phyloP scores from a whole-genome alignment of 495 filamentous ascomycete genomes.

The Aspergillus hancockii region DNA sequence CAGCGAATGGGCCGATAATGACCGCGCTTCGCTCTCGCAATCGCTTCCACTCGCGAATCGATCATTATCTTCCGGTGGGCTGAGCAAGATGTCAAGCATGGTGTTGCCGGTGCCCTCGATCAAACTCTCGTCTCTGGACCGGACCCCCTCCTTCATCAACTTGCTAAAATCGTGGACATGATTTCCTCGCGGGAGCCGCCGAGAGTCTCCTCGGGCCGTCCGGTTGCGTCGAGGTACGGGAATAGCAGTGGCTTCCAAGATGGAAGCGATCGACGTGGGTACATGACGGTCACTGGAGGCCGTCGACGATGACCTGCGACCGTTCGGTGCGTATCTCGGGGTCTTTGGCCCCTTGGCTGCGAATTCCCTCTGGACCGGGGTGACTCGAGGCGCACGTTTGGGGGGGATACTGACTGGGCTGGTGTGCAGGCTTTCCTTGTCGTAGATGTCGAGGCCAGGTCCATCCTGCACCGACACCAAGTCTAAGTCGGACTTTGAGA shows the following conservation, averaged over 20 bases:
- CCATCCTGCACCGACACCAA: slow-evolving; percentile 10
- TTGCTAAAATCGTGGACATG: slow-evolving; percentile 49
- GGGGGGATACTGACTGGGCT: slow-evolving; percentile 48
- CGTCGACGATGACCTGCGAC: slow-evolving; percentile 35
- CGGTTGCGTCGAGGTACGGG: slow-evolving; percentile 40
- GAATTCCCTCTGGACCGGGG: slow-evolving; percentile 23
- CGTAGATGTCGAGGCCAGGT: slow-evolving; percentile 19
- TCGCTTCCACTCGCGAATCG: slow-evolving; percentile 35
- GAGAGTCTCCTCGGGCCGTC: slow-evolving; percentile 29
- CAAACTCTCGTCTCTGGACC: slow-evolving; percentile 32
- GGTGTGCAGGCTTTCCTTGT: slow-evolving; percentile 23
- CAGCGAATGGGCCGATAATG: slow-evolving; percentile 50
- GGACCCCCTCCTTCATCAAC: slow-evolving; percentile 43
- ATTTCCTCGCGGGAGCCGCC: slow-evolving; percentile 42
- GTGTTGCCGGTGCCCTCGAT: slow-evolving; percentile 34
- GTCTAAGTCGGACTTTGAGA: slow-evolving; percentile 7
- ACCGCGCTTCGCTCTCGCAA: slow-evolving; percentile 36
- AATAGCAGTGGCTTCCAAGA: slow-evolving; percentile 48
- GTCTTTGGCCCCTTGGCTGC: slow-evolving; percentile 4
- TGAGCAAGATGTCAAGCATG: slow-evolving; percentile 46
- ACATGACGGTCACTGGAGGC: slow-evolving; percentile 35
- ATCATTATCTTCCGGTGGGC: slow-evolving; percentile 47
- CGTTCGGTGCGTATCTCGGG: slow-evolving; percentile 24
- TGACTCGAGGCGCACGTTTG: slow-evolving; percentile 33
- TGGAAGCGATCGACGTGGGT: slow-evolving; percentile 40